These are phyloP conservation scores for Rubroboletus pulcherrimus DNA, from an alignment of 768 basidiomycete species.

Conservation along the genomic window DNA sequence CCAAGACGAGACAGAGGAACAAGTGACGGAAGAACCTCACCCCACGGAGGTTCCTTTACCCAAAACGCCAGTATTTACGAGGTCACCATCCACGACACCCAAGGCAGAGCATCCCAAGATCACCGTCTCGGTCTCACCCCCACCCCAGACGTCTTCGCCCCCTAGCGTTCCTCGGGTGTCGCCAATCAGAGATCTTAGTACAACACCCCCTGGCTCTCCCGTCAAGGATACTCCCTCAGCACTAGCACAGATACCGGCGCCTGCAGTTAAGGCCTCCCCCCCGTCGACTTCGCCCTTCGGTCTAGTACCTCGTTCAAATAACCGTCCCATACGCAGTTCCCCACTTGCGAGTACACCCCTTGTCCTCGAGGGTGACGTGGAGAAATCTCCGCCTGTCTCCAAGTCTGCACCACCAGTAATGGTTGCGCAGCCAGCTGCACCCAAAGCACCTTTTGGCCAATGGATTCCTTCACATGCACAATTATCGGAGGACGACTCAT, in stretches of 20 bases:
- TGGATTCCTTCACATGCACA: constrained; percentile 21
- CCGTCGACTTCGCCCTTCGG: constrained; percentile 39
- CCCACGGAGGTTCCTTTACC: constrained; percentile 19
- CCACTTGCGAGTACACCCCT: constrained; percentile 59
- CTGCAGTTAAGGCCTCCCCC: constrained; percentile 15
- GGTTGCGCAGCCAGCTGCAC: constrained; percentile 37
- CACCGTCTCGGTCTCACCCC: constrained; percentile 31
- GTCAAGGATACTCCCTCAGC: constrained; percentile 35
- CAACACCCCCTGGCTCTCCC: constrained; percentile 68
- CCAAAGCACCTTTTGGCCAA: constrained; percentile 37
- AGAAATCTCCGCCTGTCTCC: constrained; percentile 9
- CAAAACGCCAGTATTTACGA: constrained; percentile 36
- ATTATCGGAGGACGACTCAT: constrained; percentile 21
- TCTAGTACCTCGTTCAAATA: constrained; percentile 45
- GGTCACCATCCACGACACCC: constrained; percentile 59
- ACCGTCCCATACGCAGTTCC: constrained; percentile 68
- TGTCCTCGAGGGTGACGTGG: constrained; percentile 40
- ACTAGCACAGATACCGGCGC: constrained; percentile 12
- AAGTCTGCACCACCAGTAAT: constrained; percentile 19
- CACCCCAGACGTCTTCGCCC: constrained; percentile 27
- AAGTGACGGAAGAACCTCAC: constrained; percentile 21
- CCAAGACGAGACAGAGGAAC: constrained; percentile 20
- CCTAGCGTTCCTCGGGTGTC: constrained; percentile 24
- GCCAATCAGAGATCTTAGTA: constrained; percentile 41
- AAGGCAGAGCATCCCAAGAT: constrained; percentile 48